Conservation (phyloP, 1,284 basidiomycete genomes). For the Quambalaria eucalypti region DNA sequence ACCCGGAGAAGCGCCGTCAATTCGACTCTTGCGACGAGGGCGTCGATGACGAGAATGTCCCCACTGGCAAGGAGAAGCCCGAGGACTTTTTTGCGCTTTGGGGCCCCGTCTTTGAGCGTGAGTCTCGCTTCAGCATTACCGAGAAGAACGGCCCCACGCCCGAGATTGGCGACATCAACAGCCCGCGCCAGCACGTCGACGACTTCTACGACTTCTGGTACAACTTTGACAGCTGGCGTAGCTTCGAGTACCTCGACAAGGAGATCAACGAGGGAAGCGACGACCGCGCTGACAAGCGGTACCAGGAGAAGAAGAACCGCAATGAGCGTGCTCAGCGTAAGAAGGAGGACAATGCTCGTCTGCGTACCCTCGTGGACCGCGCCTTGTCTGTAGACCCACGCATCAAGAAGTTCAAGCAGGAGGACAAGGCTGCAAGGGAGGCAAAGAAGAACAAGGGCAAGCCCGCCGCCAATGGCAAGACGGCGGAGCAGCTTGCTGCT, state of each 20-base stretch:
- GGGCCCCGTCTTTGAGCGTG: conserved; percentile 75
- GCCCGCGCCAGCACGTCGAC: conserved; percentile 74
- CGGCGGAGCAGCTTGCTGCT: conserved; percentile 20
- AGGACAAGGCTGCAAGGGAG: conserved; percentile 89
- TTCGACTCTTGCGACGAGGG: conserved; percentile 93
- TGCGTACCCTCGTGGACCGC: conserved; percentile 78
- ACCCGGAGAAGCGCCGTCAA: conserved; percentile 79
- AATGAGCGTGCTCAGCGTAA: conserved; percentile 87
- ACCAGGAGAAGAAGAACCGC: conserved; percentile 99
- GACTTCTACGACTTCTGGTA: conserved; percentile 98
- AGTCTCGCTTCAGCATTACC: conserved; percentile 70
- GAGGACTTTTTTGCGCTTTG: conserved; percentile 60
- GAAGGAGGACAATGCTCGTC: conserved; percentile 91
- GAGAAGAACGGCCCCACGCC: conserved; percentile 72
- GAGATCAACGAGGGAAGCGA: conserved; percentile 96
- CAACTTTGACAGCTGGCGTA: conserved; percentile 97
- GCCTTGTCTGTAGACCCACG: conserved; percentile 80
- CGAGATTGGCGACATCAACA: conserved; percentile 63
- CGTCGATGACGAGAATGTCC: conserved; percentile 58
- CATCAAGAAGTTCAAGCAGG: conserved; percentile 92
- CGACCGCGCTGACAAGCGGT: conserved; percentile 94
- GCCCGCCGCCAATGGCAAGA: conserved; percentile 17
- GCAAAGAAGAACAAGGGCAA: conserved; percentile 71
- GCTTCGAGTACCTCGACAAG: conserved; percentile 97
- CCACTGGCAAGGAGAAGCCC: conserved; percentile 49